Percentiles rank a stretch among this genome's conserved stretches.
These are phyloP conservation scores for Clonostachys chloroleuca DNA, from an alignment of 2,329 filamentous ascomycete genomes.

Conservation along the genomic window DNA sequence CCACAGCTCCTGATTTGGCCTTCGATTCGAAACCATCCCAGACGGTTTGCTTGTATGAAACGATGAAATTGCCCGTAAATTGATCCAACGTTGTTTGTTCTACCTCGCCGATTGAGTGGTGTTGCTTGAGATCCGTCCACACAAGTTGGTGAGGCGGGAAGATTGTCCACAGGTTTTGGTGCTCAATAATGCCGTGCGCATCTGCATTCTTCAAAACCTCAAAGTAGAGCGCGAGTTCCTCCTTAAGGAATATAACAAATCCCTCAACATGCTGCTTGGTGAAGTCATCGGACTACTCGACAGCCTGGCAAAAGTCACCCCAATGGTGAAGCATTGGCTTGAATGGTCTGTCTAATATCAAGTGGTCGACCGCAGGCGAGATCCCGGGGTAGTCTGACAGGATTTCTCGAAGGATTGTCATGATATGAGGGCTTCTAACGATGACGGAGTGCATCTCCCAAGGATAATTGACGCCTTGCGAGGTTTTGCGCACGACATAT, in stretches of 20 bases:
- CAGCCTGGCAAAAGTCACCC: slow-evolving; percentile 29
- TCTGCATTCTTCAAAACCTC: slow-evolving; percentile 13
- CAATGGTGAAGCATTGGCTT: slow-evolving; percentile 64
- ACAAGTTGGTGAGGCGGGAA: slow-evolving; percentile 41
- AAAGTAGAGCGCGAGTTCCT: slow-evolving; percentile 46
- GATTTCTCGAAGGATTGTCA: too few species aligned
- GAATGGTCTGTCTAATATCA: slow-evolving; percentile 58
- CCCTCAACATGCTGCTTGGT: slow-evolving; percentile 42
- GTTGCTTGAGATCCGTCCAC: slow-evolving; percentile 26
- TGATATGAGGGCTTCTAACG: too few species aligned
- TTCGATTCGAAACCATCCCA: slow-evolving; percentile 44
- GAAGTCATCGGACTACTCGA: slow-evolving; percentile 25
- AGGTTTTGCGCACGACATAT: too few species aligned
- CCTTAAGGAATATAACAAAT: slow-evolving; percentile 38
- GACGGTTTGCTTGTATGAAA: slow-evolving; percentile 36
- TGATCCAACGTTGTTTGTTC: slow-evolving; percentile 12
- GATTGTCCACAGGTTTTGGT: slow-evolving; percentile 46
- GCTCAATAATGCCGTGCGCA: slow-evolving; percentile 43
- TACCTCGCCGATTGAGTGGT: slow-evolving; percentile 22
- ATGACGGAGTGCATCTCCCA: too few species aligned
- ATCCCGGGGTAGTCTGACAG: slow-evolving; percentile 51
- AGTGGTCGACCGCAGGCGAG: slow-evolving; percentile 50
- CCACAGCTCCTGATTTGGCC: slow-evolving; percentile 22
- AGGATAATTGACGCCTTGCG: too few species aligned
- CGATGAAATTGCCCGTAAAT: slow-evolving; percentile 29